phyloP scores from a whole-genome alignment of 768 basidiomycete genomes.

The Suillus cothurnatus region DNA sequence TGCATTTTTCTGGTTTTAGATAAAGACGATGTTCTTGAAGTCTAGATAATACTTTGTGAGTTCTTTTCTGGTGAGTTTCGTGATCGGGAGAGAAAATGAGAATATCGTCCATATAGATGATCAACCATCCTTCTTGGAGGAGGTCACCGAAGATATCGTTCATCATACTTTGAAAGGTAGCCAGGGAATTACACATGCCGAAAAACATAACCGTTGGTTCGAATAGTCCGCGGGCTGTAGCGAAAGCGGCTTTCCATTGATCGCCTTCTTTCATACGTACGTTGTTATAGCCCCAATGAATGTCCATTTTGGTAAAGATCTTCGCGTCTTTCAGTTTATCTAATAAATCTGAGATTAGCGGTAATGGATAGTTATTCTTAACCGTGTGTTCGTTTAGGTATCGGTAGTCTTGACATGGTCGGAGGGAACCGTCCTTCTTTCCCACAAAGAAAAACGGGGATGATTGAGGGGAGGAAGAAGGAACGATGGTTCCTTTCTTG shows the following conservation, averaged over 20 bases:
- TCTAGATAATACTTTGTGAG: conserved; percentile 26
- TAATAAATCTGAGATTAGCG: conserved; percentile 8
- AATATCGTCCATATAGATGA: conserved; percentile 32
- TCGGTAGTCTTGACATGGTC: background rate
- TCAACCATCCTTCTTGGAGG: conserved; percentile 22
- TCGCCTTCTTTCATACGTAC: background rate
- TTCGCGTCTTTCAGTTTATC: conserved; percentile 13
- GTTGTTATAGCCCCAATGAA: background rate
- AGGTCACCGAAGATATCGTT: conserved; percentile 19
- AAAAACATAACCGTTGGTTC: conserved; percentile 4
- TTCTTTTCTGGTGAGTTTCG: conserved; percentile 14
- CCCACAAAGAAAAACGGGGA: conserved; percentile 16
- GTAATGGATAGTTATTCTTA: conserved; percentile 3
- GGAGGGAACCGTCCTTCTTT: background rate
- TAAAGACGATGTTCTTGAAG: conserved; percentile 36
- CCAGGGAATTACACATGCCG: conserved; percentile 17
- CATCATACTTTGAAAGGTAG: conserved; percentile 31
- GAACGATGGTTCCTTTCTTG: conserved; percentile 2
- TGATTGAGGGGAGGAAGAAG: conserved; percentile 23
- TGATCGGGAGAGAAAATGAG: conserved; percentile 20
- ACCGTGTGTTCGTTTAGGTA: conserved; percentile 11
- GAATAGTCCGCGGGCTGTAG: rapidly evolving
- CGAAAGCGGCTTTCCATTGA: background rate
- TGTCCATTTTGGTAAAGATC: conserved; percentile 22
- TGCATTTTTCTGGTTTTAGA: conserved; percentile 17